Evolutionary conservation across 2,329 filamentous ascomycete species (phyloP), one percentile per base, ranked within the genome.

Genomic region (Raffaelea deltoideospora): DNA sequence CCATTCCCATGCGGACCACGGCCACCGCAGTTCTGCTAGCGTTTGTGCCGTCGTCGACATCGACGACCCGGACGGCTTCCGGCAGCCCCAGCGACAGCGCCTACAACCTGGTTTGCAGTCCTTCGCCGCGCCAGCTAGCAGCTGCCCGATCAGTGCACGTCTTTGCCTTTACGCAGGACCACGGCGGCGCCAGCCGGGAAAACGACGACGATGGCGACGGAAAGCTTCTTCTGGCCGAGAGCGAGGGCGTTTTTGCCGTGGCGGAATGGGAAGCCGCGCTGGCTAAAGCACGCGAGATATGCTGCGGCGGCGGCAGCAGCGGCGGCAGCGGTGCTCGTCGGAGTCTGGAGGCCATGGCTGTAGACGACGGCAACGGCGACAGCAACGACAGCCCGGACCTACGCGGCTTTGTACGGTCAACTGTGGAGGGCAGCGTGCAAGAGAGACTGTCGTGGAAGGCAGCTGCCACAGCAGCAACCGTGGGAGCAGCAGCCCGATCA

Each of bases 181-280:
- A 74, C 35, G 72, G 78, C 9, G 72, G 79, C 11, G n/a, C n/a
- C n/a, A n/a, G n/a, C n/a, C n/a, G n/a, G n/a, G n/a, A n/a, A n/a
- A n/a, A n/a, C n/a, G n/a, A n/a, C n/a, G n/a, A n/a, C n/a, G n/a
- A n/a, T n/a, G n/a, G n/a, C n/a, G n/a, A n/a, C n/a, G n/a, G n/a
- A n/a, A 75, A 83, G 41, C 60, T 93, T 35, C 58, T 95, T 18
- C 58, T 94, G 30, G 76, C 72, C 24, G 82, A 94, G 58, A 93
- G 85, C 49, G 76, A 88, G 48, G 88, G 88, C 1, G 59, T 60
- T 4, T 96, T 95, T 52, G 72, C 73, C 33, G 64, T 81, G 45
- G 66, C 74, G 13, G 76, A 79, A 44, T 95, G 87, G 85, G 72
- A 85, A 38, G 61, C 67, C 31, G 72, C 81, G 15, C 72, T 76